Conservation (phyloP, 2,329 filamentous ascomycete species). For the Hymenoscyphus fructigenus region DNA sequence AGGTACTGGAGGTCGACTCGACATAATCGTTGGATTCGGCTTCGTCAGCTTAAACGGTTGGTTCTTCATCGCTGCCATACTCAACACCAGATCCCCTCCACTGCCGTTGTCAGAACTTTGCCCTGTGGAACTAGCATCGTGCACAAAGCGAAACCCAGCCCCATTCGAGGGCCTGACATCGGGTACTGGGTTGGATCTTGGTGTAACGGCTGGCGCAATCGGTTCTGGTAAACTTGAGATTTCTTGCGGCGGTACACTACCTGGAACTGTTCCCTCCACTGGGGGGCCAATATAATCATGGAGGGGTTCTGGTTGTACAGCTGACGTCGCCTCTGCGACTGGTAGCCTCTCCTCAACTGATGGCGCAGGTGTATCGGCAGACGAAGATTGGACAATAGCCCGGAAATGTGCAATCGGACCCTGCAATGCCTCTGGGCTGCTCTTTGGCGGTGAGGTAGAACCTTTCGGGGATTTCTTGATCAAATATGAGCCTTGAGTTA, state of each 20-base stretch:
- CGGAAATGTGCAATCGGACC: conserved; percentile 17
- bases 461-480: not conserved
- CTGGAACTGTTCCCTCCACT: not conserved
- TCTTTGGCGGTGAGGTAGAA: not conserved
- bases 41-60: conserved; percentile 25
- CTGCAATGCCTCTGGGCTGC: conserved; percentile 11
- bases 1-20: conserved; percentile 5
- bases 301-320: not conserved
- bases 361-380: conserved; percentile 2
- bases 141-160: conserved; percentile 8
- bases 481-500: not conserved
- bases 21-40: conserved; percentile 21
- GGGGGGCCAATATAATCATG: not conserved
- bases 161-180: not conserved
- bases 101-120: not conserved
- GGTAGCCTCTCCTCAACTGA: not conserved
- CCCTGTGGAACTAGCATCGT: not conserved
- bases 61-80: conserved; percentile 5
- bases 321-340: not conserved
- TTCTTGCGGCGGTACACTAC: not conserved
- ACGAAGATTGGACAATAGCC: conserved; percentile 18
- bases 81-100: conserved; percentile 4
- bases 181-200: not conserved
- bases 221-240: not conserved
- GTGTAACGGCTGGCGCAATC: not conserved